Base-by-base conservation (phyloP, 2,329 filamentous ascomycete genomes). In the Aureobasidium melanogenum region DNA sequence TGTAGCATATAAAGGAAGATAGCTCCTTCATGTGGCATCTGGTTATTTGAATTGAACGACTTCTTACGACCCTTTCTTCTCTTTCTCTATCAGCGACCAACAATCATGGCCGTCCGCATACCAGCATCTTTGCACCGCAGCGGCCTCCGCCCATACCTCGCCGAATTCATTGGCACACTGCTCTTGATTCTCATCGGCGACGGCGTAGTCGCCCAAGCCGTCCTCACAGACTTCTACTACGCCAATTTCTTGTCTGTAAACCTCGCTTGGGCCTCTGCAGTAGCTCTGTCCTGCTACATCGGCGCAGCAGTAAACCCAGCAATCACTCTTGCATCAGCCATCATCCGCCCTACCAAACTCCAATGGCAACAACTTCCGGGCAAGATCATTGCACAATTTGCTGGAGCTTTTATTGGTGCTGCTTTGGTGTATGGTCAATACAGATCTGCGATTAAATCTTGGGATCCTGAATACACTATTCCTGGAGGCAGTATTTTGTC, bases 111-210 rank as follows among this genome's bases (percentile, higher is more conserved):
- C 28, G 44, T 60, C 17, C 56, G 32, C 4, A 60, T 60, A 32
- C 46, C 56, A 28, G n/a, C 44, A 9, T 8, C n/a, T 26, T 12
- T 61, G 1, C 48, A 51, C 41, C 59, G 59, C 14, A 32, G 12
- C 17, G 30, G 7, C 10, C 32, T 61, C 5, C 48, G 50, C 32
- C 59, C 59, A 6, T 61, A 61, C 43, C 39, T 61, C 1, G 50
- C 51, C 9, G 59, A 61, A 26, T 61, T 61, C 51, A 15, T 56
- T 3, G 51, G 59, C 51, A 61, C 59, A 12, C n/a, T 32, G 2
- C 59, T 61, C 3, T 43, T 61, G 6, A 44, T 61, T 24, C 59
- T 61, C 30, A 55, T 61, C 43, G 59, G 59, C 26, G 59, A 61
- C 32, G 50, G 50, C 9, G 59, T 61, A 14, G 50, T 61, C 10